These are phyloP conservation scores for Gillenia trifoliata DNA, from an alignment of 306 rosid genomes.

Conservation along the genomic window DNA sequence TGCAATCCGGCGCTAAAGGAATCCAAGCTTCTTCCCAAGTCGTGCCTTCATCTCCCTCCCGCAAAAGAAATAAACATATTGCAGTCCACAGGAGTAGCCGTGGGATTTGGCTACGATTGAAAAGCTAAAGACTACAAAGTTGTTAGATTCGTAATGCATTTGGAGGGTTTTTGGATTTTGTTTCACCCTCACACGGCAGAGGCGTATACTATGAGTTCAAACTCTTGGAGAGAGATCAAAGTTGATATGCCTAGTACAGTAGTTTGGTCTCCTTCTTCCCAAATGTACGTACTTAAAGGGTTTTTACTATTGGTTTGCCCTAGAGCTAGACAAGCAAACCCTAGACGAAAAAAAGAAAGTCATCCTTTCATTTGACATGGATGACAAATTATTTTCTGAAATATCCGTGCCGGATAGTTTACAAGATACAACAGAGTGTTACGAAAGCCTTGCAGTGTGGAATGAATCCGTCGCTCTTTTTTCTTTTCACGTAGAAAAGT, in stretches of 20 bases:
- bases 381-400: not conserved
- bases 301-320: constrained; percentile 3
- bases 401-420: not conserved
- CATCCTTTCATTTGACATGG: constrained; percentile 1
- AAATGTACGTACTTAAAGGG: not conserved
- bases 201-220: not conserved
- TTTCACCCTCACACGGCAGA: not conserved
- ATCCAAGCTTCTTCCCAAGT: not conserved
- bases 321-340: not conserved
- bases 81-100: not conserved
- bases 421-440: not conserved
- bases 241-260: not conserved
- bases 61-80: not conserved
- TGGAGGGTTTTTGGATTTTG: not conserved
- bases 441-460: not conserved
- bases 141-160: not conserved
- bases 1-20: not conserved
- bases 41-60: not conserved
- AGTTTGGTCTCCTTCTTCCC: not conserved
- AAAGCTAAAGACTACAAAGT: not conserved
- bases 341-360: not conserved
- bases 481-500: not conserved
- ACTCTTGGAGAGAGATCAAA: constrained; percentile 10
- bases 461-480: not conserved
- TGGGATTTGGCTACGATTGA: not conserved